phyloP scores from a whole-genome alignment of 805 yeast genomes.

The Ogataea haglerorum region DNA sequence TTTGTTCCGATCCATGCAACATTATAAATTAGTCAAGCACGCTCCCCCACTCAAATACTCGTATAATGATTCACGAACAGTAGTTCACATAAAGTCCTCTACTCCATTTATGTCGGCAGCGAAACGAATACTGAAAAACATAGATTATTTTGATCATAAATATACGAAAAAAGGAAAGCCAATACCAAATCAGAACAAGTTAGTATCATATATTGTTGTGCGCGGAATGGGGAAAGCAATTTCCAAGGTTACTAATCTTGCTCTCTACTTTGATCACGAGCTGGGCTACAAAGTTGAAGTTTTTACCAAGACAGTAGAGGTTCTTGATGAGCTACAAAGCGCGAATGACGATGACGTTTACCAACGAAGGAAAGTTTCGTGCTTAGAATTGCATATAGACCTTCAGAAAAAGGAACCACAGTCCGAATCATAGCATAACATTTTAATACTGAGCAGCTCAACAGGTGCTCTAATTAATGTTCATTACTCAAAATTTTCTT shows the following conservation, averaged over 20 bases:
- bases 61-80: conserved; percentile 43
- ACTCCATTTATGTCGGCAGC: conserved; percentile 76
- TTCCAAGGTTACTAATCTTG: conserved; percentile 60
- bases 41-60: conserved; percentile 46
- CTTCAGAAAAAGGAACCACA: background rate
- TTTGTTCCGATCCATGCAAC: conserved; percentile 13
- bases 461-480: too few species aligned
- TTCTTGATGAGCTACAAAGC: conserved; percentile 61
- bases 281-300: conserved; percentile 53
- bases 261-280: conserved; percentile 51
- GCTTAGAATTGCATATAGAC: conserved; percentile 43
- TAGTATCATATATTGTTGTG: conserved; percentile 46
- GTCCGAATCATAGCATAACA: background rate
- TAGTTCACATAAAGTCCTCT: conserved; percentile 54
- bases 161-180: conserved; percentile 41
- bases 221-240: conserved; percentile 78
- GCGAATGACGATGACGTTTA: conserved; percentile 32
- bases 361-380: conserved; percentile 45
- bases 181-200: conserved; percentile 16
- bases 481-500: too few species aligned
- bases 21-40: conserved; percentile 48
- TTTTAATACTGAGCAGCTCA: background rate
- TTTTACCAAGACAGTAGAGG: conserved; percentile 60
- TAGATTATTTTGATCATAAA: conserved; percentile 35
- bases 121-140: conserved; percentile 55